Evolutionary conservation across 768 basidiomycete species (phyloP).

Genomic region (Tephrocybe sp.): DNA sequence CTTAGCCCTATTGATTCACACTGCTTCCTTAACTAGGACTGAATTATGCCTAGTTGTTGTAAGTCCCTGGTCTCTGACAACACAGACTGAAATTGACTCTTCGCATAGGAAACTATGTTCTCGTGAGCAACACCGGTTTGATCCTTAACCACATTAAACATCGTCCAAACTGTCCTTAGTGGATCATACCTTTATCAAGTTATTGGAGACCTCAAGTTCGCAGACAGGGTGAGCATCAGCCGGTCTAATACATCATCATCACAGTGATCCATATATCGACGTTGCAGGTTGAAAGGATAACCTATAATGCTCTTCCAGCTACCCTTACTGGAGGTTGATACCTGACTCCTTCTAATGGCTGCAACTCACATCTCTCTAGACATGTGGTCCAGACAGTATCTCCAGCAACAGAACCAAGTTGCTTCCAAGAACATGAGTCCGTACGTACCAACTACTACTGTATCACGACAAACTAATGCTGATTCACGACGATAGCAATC

Average conservation of each 20-base stretch:
- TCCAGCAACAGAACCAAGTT: conserved; percentile 61
- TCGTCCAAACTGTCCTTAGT: conserved; percentile 22
- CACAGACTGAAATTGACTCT: not conserved
- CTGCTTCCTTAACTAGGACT: conserved; percentile 32
- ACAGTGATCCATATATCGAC: no score
- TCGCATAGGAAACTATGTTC: conserved; percentile 55
- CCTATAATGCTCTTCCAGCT: conserved; percentile 51
- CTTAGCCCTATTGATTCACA: not conserved
- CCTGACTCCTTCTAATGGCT: conserved; percentile 17
- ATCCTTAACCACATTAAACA: conserved; percentile 5
- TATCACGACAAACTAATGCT: not conserved
- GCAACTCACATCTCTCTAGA: conserved; percentile 25
- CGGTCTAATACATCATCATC: no score
- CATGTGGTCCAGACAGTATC: conserved; percentile 61
- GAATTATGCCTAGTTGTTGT: conserved; percentile 57
- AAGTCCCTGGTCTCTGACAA: conserved; percentile 15
- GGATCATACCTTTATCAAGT: conserved; percentile 58
- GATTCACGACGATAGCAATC: conserved; percentile 34
- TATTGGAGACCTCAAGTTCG: conserved; percentile 41
- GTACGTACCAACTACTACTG: no score
- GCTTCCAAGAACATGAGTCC: conserved; percentile 55
- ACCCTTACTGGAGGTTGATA: conserved; percentile 41
- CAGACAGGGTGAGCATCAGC: conserved; percentile 18
- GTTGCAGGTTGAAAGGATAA: conserved; percentile 42
- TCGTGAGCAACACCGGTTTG: no score